Conservation (phyloP, 192 early-diverging fungal species). For the Mycoemilia scoparia region DNA sequence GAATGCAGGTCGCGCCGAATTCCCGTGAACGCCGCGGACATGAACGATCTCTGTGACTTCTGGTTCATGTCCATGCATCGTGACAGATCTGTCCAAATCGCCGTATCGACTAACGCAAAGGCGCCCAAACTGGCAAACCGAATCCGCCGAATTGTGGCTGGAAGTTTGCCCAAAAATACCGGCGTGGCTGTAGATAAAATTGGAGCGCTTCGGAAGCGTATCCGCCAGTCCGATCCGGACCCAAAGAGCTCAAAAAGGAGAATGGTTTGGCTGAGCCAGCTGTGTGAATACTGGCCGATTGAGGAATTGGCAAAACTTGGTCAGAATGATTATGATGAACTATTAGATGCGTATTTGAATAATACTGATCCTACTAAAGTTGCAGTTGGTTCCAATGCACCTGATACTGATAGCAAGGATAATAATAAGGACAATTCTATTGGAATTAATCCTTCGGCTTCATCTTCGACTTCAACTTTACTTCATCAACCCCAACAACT, state of each 20-base stretch:
- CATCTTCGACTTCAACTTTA: not conserved
- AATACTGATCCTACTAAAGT: conserved; percentile 14
- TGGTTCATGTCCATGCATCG: conserved; percentile 77
- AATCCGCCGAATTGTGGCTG: conserved; percentile 46
- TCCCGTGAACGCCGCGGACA: conserved; percentile 83
- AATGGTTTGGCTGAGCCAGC: conserved; percentile 66
- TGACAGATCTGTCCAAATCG: conserved; percentile 74
- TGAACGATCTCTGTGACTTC: conserved; percentile 80
- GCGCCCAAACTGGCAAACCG: conserved; percentile 77
- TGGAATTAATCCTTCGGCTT: too few relatives aligned
- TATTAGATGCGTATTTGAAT: conserved; percentile 43
- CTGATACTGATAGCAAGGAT: too few relatives aligned
- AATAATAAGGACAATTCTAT: too few relatives aligned
- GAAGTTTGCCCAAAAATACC: conserved; percentile 35
- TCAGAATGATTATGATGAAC: conserved; percentile 33
- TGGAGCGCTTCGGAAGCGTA: conserved; percentile 37
- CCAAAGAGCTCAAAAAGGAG: conserved; percentile 43
- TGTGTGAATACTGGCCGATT: conserved; percentile 73
- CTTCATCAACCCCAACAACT: not conserved
- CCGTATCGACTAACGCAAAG: conserved; percentile 72
- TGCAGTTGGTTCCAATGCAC: conserved; percentile 2
- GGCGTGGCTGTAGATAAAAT: conserved; percentile 59
- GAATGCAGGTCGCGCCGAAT: conserved; percentile 46
- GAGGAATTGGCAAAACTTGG: conserved; percentile 51
- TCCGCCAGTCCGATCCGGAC: conserved; percentile 41